These are phyloP conservation scores for Pseudocercospora fijiensis DNA, from an alignment of 2,329 filamentous ascomycete genomes.

Conservation along the genomic window DNA sequence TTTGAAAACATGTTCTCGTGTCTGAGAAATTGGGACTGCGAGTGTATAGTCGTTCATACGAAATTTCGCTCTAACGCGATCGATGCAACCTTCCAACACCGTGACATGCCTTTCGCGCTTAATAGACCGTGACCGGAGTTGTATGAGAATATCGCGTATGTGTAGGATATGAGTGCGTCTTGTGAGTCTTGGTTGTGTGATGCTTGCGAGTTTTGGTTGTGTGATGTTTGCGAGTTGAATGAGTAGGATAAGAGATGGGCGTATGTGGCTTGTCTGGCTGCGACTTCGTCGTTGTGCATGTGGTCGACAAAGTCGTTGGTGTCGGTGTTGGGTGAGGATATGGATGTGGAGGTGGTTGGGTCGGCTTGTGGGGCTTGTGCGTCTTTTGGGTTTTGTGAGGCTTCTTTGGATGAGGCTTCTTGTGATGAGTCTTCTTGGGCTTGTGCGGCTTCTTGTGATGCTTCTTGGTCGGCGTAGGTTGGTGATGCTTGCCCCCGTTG, in stretches of 20 bases:
- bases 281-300: neutral
- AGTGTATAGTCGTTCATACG: neutral
- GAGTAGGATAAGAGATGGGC: neutral
- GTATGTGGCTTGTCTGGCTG: neutral
- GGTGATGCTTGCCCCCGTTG: neutral
- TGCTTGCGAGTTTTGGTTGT: neutral
- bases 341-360: neutral
- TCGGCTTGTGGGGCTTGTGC: neutral
- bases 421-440: neutral
- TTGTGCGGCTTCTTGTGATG: neutral
- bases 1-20: neutral
- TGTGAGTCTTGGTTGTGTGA: neutral
- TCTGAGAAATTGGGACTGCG: neutral
- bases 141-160: neutral
- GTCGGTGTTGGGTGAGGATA: neutral
- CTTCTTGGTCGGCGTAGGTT: neutral
- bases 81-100: neutral
- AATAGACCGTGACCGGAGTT: neutral
- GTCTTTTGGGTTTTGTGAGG: neutral
- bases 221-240: neutral
- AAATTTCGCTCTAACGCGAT: neutral
- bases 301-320: neutral
- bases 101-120: neutral
- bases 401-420: conserved; percentile 6
- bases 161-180: neutral